phyloP scores from a whole-genome alignment of 306 rosid genomes.

The Hippophae tibetana region DNA sequence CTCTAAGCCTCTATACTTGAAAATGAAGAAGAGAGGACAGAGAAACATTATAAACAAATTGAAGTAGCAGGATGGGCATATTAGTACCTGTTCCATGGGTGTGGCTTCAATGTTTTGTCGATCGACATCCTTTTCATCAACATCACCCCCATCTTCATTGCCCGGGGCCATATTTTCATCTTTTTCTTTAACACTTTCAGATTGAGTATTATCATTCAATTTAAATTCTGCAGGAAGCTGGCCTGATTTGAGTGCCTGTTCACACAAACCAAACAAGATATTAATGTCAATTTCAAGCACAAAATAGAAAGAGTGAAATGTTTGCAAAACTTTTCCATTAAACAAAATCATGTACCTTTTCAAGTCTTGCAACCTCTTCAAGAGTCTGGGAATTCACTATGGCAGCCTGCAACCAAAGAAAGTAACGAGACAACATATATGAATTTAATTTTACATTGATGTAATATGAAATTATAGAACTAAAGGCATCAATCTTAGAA shows the following conservation, averaged over 20 bases:
- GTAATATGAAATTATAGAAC: not conserved
- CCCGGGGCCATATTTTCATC: slow-evolving; percentile 20
- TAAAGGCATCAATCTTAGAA: not conserved
- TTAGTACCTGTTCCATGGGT: slow-evolving; percentile 68
- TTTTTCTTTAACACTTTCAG: slow-evolving; percentile 29
- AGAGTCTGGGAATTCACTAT: slow-evolving; percentile 94
- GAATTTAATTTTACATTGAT: not conserved
- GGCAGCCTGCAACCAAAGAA: slow-evolving; percentile 62
- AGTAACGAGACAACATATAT: slow-evolving; percentile 4
- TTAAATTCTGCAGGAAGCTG: slow-evolving; percentile 76
- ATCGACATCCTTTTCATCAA: slow-evolving; percentile 34
- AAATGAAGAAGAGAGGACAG: not conserved
- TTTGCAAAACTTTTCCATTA: not conserved
- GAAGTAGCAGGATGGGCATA: not conserved
- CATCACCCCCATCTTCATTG: slow-evolving; percentile 24
- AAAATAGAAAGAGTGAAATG: not conserved
- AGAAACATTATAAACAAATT: not conserved
- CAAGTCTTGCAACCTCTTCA: slow-evolving; percentile 98
- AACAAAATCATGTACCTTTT: slow-evolving; percentile 54
- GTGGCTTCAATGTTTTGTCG: slow-evolving; percentile 44
- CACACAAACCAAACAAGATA: slow-evolving; percentile 13
- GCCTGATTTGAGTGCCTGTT: slow-evolving; percentile 81
- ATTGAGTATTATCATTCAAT: slow-evolving; percentile 32
- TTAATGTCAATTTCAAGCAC: slow-evolving; percentile 4
- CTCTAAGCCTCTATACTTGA: not conserved